A percentile compares a stretch with the other conserved stretches of the same genome.
Conservation (phyloP, 2,329 filamentous ascomycete species). For the Aspergillus hiratsukae region DNA sequence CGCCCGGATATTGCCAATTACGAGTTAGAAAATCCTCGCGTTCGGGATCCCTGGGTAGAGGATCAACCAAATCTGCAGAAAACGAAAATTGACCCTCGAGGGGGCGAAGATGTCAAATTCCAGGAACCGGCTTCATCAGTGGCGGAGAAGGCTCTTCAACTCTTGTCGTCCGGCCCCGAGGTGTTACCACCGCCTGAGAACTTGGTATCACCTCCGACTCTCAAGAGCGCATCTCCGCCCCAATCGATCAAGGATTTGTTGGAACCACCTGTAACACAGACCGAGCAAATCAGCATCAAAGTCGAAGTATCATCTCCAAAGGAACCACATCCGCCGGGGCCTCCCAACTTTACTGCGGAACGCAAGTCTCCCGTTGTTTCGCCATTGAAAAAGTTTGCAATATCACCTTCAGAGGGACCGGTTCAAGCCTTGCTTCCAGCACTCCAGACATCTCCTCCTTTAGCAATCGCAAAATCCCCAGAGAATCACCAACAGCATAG, state of each 20-base stretch:
- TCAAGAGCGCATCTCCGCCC: not conserved
- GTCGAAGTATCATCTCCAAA: constrained; percentile 17
- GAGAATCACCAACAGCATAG: constrained; percentile 28
- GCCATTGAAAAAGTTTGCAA: constrained; percentile 30
- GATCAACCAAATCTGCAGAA: constrained; percentile 29
- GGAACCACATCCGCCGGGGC: constrained; percentile 1
- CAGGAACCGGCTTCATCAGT: not conserved
- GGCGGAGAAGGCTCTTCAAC: not conserved
- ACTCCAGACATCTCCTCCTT: constrained; percentile 35
- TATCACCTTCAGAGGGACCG: constrained; percentile 27
- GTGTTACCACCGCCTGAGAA: not conserved
- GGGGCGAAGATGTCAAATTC: not conserved
- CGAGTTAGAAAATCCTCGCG: constrained; percentile 52
- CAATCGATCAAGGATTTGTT: not conserved
- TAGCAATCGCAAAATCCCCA: constrained; percentile 29
- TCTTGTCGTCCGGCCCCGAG: not conserved
- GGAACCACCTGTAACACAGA: not conserved
- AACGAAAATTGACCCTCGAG: not conserved
- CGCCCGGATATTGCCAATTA: constrained; percentile 59
- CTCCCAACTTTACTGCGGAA: not conserved
- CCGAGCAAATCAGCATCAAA: not conserved
- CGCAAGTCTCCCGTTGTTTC: constrained; percentile 9
- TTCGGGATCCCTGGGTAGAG: constrained; percentile 39
- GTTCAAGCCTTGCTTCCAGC: constrained; percentile 34
- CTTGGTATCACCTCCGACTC: not conserved